Evolutionary conservation across 2,329 filamentous ascomycete species (phyloP), one percentile per base, ranked within the genome.

Genomic region (Diaporthe citri): DNA sequence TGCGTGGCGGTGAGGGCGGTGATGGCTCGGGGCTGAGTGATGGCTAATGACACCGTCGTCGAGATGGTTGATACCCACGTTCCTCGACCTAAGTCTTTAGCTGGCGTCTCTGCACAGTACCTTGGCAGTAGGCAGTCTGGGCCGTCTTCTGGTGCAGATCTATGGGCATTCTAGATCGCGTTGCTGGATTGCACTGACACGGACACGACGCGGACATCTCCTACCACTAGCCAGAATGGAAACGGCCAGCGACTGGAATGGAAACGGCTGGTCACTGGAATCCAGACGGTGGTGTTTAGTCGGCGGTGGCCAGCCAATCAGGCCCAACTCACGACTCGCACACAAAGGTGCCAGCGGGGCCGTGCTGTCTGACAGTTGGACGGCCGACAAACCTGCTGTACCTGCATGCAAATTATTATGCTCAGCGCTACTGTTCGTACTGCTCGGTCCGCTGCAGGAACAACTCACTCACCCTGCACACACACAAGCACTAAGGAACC

Each of bases 361-460:
- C n/a, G n/a, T 59, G 34, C 34, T 10, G n/a, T 15, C 41, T 64
- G 41, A 13, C 41, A 48, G 28, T 17, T 31, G 62, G 43, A 28
- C 43, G 60, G 60, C 36, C 31, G 66, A 41, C 66, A 51, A 34
- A 71, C 10, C 8, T 55, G 34, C 48, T 64, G 57, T 72, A 72
- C 71, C 71, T 72, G 70, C 70, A 72, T 64, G 22, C 34, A 20
- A 22, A 39, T 39, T 36, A 60, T 46, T 36, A 60, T 46, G 57
- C 56, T 25, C 43, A 3, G 59, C n/a, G 10, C 69, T 72, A 51
- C 41, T 57, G 67, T n/a, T n/a, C n/a, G n/a, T 57, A 41, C 39
- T 20, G 34, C 28, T 52, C 64, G 46, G 46, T 67, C n/a, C 36
- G 70, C 71, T 72, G 71, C 71, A 64, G 71, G 57, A 64, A 72